These are phyloP conservation scores for Schizophyllum commune DNA, from an alignment of 1,284 basidiomycete genomes.

Conservation along the genomic window DNA sequence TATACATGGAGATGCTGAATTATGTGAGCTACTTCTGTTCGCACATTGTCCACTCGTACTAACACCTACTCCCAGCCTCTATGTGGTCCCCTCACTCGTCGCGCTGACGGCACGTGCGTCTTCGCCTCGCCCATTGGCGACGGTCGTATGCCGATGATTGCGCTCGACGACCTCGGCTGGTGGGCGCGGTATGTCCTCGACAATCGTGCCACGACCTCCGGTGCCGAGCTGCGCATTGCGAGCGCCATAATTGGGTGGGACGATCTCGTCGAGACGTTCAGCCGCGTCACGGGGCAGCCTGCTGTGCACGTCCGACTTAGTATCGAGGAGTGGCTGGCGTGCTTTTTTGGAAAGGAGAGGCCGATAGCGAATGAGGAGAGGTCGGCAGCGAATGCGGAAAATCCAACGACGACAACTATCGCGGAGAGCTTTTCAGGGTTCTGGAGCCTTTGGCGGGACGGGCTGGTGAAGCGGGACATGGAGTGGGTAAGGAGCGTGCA, in stretches of 20 bases:
- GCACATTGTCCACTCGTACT: neutral
- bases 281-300: constrained; percentile 7
- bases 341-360: neutral
- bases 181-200: constrained; percentile 20
- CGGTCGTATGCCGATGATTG: constrained; percentile 16
- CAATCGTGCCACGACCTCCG: constrained; percentile 14
- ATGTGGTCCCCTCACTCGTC: constrained; percentile 14
- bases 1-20: constrained; percentile 10
- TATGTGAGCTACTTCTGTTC: neutral
- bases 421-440: constrained; percentile 7
- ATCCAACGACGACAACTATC: neutral
- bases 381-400: neutral
- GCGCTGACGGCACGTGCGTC: constrained; percentile 19
- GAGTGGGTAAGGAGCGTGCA: constrained; percentile 7
- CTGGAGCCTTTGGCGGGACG: constrained; percentile 7
- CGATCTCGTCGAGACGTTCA: constrained; percentile 13
- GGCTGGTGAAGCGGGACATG: constrained; percentile 8
- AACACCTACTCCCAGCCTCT: constrained; percentile 7
- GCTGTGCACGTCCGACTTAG: constrained; percentile 7
- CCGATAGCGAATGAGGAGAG: neutral
- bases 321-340: constrained; percentile 4
- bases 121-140: constrained; percentile 17
- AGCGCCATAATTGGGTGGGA: constrained; percentile 16
- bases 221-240: constrained; percentile 14
- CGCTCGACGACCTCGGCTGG: constrained; percentile 19